A percentile compares a stretch with the other conserved stretches of the same genome.
These are phyloP conservation scores for Striga asiatica DNA, from an alignment of 257 asterid species.

Conservation along the genomic window DNA sequence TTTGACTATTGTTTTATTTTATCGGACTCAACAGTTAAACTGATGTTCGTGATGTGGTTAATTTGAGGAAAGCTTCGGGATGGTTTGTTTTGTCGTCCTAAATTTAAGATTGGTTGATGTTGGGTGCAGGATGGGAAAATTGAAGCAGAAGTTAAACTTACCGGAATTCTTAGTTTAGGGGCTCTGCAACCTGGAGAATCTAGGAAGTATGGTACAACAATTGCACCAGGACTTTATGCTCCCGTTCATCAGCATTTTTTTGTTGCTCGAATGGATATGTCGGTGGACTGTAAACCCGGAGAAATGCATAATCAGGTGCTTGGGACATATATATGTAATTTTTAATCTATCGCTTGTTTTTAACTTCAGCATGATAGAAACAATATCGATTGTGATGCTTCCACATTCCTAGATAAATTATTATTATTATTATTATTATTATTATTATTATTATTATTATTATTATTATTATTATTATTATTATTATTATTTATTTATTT, in stretches of 20 bases:
- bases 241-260: constrained; percentile 98
- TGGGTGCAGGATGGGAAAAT: constrained; percentile 87
- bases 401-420: background rate
- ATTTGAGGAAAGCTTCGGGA: too few relatives aligned
- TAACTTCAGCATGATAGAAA: background rate
- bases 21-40: too few relatives aligned
- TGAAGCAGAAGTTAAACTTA: constrained; percentile 96
- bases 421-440: too few relatives aligned
- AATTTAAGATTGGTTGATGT: constrained; percentile 3
- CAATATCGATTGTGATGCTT: constrained; percentile 1
- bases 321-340: too few relatives aligned
- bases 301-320: constrained; percentile 87
- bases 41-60: too few relatives aligned
- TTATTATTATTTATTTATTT: background rate
- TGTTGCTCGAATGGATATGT: constrained; percentile 98
- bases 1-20: background rate
- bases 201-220: constrained; percentile 86
- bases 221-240: constrained; percentile 93
- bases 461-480: too few relatives aligned
- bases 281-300: constrained; percentile 93
- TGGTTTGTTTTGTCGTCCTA: constrained; percentile 5
- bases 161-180: constrained; percentile 93
- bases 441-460: too few relatives aligned
- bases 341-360: background rate
- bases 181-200: constrained; percentile 81